phyloP scores from a whole-genome alignment of 1,284 basidiomycete species.

The Inonotus hispidus region DNA sequence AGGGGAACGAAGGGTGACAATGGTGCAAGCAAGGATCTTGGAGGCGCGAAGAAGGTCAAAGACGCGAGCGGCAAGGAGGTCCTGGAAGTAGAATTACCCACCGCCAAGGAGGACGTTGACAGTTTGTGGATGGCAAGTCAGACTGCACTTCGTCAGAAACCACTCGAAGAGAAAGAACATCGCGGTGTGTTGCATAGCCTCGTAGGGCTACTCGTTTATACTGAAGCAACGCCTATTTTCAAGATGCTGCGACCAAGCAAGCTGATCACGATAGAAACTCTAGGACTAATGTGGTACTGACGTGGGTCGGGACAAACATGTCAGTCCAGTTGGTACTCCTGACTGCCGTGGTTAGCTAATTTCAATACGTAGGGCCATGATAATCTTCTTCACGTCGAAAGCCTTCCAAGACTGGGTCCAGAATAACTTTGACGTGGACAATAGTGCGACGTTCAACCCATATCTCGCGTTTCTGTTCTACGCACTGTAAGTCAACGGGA shows the following conservation, averaged over 20 bases:
- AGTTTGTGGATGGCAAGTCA: conserved; percentile 76
- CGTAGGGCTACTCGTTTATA: too few species aligned
- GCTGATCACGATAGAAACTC: conserved; percentile 82
- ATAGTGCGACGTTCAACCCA: conserved; percentile 69
- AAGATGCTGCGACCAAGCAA: conserved; percentile 81
- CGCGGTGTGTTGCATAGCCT: conserved; percentile 30
- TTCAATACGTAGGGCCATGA: conserved; percentile 50
- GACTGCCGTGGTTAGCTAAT: conserved; percentile 14
- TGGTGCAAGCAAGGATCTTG: conserved; percentile 78
- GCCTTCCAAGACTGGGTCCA: conserved; percentile 66
- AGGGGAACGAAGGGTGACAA: conserved; percentile 92
- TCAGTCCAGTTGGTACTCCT: conserved; percentile 30
- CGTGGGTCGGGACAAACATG: conserved; percentile 86
- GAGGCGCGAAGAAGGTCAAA: conserved; percentile 83
- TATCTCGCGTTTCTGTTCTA: conserved; percentile 82
- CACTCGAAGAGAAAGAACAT: conserved; percentile 70
- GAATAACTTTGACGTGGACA: conserved; percentile 41
- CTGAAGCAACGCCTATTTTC: neutral
- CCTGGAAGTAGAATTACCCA: conserved; percentile 80
- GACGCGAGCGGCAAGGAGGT: conserved; percentile 78
- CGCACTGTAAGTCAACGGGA: conserved; percentile 52
- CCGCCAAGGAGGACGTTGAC: conserved; percentile 80
- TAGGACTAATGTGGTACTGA: conserved; percentile 78
- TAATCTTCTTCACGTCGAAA: conserved; percentile 76
- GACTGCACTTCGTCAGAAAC: conserved; percentile 58